Base-by-base conservation (phyloP, 1,284 basidiomycete species). In the Phaffia rhodozyma region DNA sequence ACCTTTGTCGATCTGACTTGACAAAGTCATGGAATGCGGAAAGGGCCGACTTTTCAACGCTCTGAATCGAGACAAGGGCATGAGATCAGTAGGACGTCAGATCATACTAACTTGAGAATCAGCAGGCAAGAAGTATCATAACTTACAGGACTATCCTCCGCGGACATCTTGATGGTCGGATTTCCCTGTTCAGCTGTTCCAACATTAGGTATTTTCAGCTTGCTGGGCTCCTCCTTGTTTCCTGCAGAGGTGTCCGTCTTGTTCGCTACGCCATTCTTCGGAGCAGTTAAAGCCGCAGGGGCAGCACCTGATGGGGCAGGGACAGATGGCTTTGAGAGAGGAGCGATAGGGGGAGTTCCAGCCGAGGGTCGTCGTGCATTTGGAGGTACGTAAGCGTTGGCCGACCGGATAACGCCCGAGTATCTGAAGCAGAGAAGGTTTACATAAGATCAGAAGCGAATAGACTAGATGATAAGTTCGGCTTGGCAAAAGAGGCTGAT, bases 361-460 rank as follows among this genome's bases (percentile, higher is more conserved):
- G 65, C 69, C 5, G 71, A 71, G 3, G 73, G 72, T 67, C 86
- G 73, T 27, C 82, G 83, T 34, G 90, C 89, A 64, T 85, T 89
- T 16, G 92, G 91, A 53, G 94, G 93, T 50, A 97, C 84, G 72
- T 98, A 97, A 32, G 94, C 93, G 71, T 87, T 88, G 25, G 86
- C 82, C 55, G 85, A 82, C 65, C 94, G 87, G 56, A 89, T 85
- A 50, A 98, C 94, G 47, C 91, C 91, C 66, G 90, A 89, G 74
- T 93, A 97, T 75, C 89, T 93, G 71, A 34, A 21, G 25, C 9
- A 49, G 25, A 29, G 48, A 66, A 23, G 27, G 49, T 55, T 21
- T 27, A 47, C 23, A 30, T 11, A 21, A 52, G 7, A 27, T 20
- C 21, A 11, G 23, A 29, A 18, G 21, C 23, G 4, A 54, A 63